Evolutionary conservation across 2,329 filamentous ascomycete species (phyloP).

Genomic region (Cladosporium oxysporum): DNA sequence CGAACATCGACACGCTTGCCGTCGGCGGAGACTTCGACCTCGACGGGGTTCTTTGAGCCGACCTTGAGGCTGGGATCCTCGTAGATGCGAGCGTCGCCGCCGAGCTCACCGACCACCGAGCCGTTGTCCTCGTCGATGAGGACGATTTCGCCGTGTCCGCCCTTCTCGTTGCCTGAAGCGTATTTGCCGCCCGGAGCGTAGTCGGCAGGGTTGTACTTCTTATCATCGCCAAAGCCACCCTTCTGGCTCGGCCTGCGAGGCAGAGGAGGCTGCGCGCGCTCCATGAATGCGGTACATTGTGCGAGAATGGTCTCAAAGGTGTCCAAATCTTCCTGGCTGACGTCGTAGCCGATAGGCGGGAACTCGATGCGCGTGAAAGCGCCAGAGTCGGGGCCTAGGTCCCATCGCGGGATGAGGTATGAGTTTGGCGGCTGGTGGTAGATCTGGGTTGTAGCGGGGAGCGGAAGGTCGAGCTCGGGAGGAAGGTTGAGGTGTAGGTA

Average conservation of each 20-base stretch:
- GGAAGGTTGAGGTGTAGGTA: conserved; percentile 94
- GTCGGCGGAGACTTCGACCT: conserved; percentile 71
- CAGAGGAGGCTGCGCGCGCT: conserved; percentile 69
- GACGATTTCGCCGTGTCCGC: conserved; percentile 71
- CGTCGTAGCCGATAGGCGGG: conserved; percentile 68
- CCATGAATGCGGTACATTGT: conserved; percentile 95
- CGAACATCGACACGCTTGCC: conserved; percentile 69
- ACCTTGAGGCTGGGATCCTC: conserved; percentile 74
- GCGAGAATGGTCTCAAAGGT: conserved; percentile 97
- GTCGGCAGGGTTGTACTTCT: conserved; percentile 74
- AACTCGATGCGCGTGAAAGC: conserved; percentile 95
- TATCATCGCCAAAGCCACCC: conserved; percentile 35
- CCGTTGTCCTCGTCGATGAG: conserved; percentile 95
- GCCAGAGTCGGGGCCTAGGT: conserved; percentile 81
- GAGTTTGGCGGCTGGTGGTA: conserved; percentile 92
- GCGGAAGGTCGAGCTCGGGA: conserved; percentile 87
- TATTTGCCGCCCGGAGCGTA: conserved; percentile 72
- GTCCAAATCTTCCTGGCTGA: conserved; percentile 87
- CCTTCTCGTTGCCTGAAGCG: conserved; percentile 44
- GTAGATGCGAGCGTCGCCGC: conserved; percentile 76
- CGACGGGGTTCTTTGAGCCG: conserved; percentile 89
- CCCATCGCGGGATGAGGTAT: conserved; percentile 95
- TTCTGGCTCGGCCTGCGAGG: conserved; percentile 36
- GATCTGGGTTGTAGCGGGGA: conserved; percentile 94
- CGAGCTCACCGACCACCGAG: conserved; percentile 88